Percentiles rank a stretch among this genome's conserved stretches.
Conservation (phyloP, 768 basidiomycete species). For the Rhodotorula babjevae region DNA sequence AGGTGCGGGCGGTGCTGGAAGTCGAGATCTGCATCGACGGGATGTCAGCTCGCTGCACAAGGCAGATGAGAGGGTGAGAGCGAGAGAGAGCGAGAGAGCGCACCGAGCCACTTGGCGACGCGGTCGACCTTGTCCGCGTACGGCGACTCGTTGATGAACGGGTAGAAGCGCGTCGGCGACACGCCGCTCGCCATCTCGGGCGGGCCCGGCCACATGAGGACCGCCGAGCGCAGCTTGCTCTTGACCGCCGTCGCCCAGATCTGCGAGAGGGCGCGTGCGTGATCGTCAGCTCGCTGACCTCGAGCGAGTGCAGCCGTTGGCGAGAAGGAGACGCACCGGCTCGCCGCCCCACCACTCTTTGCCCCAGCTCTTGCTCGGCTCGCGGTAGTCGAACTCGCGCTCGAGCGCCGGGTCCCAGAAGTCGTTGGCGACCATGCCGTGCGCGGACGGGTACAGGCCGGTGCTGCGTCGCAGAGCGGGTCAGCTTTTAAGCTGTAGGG, state of each 20-base stretch:
- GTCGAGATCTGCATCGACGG: slow-evolving; percentile 53
- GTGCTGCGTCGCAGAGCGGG: slow-evolving; percentile 56
- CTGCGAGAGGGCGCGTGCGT: slow-evolving; percentile 49
- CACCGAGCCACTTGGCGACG: slow-evolving; percentile 73
- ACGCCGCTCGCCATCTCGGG: slow-evolving; percentile 62
- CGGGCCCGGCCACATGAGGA: slow-evolving; percentile 91
- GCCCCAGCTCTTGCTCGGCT: slow-evolving; percentile 59
- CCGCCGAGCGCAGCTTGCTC: slow-evolving; percentile 69
- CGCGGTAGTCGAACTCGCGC: slow-evolving; percentile 68
- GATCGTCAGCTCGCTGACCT: background rate
- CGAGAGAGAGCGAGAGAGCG: slow-evolving; percentile 60
- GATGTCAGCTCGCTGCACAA: slow-evolving; percentile 10
- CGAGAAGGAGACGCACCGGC: slow-evolving; percentile 60
- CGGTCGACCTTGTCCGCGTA: slow-evolving; percentile 68
- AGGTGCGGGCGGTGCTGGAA: slow-evolving; percentile 34
- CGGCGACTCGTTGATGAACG: slow-evolving; percentile 57
- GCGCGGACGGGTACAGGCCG: slow-evolving; percentile 79
- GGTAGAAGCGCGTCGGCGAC: slow-evolving; percentile 62
- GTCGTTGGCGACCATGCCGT: slow-evolving; percentile 86
- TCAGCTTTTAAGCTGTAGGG: background rate
- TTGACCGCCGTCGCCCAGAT: slow-evolving; percentile 85
- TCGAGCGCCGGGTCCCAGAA: slow-evolving; percentile 73
- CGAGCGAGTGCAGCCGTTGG: too few species aligned
- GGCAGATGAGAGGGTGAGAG: too few species aligned
- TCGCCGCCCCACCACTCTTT: slow-evolving; percentile 83